Conservation (phyloP, 2,329 filamentous ascomycete genomes). For the Nannizzia gypsea region DNA sequence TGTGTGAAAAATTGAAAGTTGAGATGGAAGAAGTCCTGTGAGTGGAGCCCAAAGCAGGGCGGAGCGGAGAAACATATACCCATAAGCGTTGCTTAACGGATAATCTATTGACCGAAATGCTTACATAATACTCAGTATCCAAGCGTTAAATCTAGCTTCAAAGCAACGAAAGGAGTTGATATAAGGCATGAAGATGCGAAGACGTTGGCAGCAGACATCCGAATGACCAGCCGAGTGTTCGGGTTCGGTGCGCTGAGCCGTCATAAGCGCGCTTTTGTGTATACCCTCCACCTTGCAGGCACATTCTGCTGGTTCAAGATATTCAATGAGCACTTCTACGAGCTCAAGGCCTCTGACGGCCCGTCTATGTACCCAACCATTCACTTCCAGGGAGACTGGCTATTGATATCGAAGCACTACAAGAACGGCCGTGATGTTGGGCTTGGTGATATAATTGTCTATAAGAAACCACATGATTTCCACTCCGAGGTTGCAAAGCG, state of each 20-base stretch:
- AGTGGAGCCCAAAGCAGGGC: neutral
- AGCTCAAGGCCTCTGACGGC: slow-evolving; percentile 50
- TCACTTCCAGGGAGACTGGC: slow-evolving; percentile 51
- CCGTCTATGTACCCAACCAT: slow-evolving; percentile 88
- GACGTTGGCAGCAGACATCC: neutral
- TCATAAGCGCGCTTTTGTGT: neutral
- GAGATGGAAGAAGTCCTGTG: neutral
- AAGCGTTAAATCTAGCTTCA: too few species aligned
- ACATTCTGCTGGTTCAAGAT: slow-evolving; percentile 27
- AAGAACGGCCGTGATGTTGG: slow-evolving; percentile 53
- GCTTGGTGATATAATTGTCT: slow-evolving; percentile 78
- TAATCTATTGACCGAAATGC: neutral
- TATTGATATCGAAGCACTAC: slow-evolving; percentile 57
- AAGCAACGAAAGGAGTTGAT: neutral
- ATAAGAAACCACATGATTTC: slow-evolving; percentile 58
- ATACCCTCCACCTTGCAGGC: slow-evolving; percentile 15
- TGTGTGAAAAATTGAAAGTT: neutral
- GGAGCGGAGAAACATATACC: neutral
- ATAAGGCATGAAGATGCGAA: neutral
- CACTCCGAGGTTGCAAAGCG: slow-evolving; percentile 61
- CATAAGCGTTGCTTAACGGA: neutral
- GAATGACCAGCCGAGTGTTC: neutral
- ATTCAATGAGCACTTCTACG: slow-evolving; percentile 48
- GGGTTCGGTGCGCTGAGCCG: slow-evolving; percentile 1
- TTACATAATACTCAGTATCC: neutral